Percentiles rank a stretch among this genome's conserved stretches.
phyloP scores from a whole-genome alignment of 352 stramenopile genomes.

The Globisporangium ultimum region DNA sequence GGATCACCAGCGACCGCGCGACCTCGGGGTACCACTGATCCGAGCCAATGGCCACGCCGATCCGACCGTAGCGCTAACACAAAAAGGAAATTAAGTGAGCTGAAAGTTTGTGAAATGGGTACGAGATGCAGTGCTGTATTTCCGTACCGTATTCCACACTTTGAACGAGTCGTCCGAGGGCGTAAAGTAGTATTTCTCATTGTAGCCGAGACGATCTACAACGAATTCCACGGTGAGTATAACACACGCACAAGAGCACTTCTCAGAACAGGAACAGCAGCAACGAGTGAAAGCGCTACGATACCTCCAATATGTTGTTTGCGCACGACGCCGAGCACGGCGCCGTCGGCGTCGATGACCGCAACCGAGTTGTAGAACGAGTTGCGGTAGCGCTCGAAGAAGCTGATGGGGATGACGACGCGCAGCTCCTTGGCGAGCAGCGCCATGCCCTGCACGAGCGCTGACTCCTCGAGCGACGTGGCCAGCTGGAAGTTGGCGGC shows the following conservation, averaged over 20 bases:
- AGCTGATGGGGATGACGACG: slow-evolving; percentile 90
- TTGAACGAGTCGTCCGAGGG: slow-evolving; percentile 87
- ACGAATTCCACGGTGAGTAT: not conserved
- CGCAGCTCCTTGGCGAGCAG: slow-evolving; percentile 87
- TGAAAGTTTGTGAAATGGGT: not conserved
- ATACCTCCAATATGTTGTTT: slow-evolving; percentile 90
- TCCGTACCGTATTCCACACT: slow-evolving; percentile 83
- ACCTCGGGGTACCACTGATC: slow-evolving; percentile 94
- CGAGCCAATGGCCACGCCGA: slow-evolving; percentile 89
- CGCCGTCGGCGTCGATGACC: slow-evolving; percentile 89
- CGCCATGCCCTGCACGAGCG: slow-evolving; percentile 85
- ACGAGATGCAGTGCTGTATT: not conserved
- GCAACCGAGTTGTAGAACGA: slow-evolving; percentile 93
- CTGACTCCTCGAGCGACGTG: slow-evolving; percentile 78
- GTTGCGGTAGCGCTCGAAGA: slow-evolving; percentile 89
- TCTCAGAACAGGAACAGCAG: no score
- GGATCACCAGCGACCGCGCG: slow-evolving; percentile 80
- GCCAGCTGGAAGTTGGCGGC: slow-evolving; percentile 86
- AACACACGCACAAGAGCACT: slow-evolving; percentile 1
- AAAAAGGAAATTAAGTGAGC: not conserved
- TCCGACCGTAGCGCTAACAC: slow-evolving; percentile 72
- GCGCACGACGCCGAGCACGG: slow-evolving; percentile 77
- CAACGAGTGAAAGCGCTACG: no score
- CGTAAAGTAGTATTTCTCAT: slow-evolving; percentile 93
- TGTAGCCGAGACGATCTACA: slow-evolving; percentile 85